Evolutionary conservation across 495 filamentous ascomycete species (phyloP).

Genomic region (Ramalina peruviana): DNA sequence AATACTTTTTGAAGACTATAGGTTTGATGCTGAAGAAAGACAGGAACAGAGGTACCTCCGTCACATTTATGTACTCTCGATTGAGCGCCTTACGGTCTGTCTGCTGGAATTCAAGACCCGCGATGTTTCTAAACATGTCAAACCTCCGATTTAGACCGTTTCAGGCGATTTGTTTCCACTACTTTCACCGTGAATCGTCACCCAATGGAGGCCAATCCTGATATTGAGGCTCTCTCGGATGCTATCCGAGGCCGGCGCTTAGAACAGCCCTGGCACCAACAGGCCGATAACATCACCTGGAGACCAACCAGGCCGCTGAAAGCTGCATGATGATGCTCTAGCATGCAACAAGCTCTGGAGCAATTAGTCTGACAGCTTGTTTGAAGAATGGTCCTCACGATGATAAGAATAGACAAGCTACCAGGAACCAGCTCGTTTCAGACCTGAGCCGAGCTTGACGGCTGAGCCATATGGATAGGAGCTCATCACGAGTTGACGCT

Average conservation of each 20-base stretch:
- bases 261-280: slow-evolving; percentile 1
- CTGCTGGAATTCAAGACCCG: background rate
- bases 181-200: background rate
- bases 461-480: too few species aligned
- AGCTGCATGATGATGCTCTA: background rate
- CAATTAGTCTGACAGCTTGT: background rate
- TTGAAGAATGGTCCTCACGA: background rate
- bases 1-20: slow-evolving; percentile 4
- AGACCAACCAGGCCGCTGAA: slow-evolving; percentile 5
- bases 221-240: slow-evolving; percentile 16
- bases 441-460: too few species aligned
- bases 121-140: slow-evolving; percentile 14
- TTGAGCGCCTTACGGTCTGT: background rate
- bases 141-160: slow-evolving; percentile 4
- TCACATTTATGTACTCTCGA: slow-evolving; percentile 10
- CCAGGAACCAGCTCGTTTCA: slow-evolving; percentile 3
- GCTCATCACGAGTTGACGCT: too few species aligned
- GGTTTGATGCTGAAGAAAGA: slow-evolving; percentile 7
- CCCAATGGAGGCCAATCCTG: slow-evolving; percentile 11
- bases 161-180: slow-evolving; percentile 6
- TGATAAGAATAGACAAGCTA: slow-evolving; percentile 4
- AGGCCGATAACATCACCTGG: background rate
- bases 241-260: slow-evolving; percentile 14
- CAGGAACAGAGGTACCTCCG: slow-evolving; percentile 6
- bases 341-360: background rate